These are phyloP conservation scores for Termitomyces sp. DNA, from an alignment of 768 basidiomycete genomes.

Conservation along the genomic window DNA sequence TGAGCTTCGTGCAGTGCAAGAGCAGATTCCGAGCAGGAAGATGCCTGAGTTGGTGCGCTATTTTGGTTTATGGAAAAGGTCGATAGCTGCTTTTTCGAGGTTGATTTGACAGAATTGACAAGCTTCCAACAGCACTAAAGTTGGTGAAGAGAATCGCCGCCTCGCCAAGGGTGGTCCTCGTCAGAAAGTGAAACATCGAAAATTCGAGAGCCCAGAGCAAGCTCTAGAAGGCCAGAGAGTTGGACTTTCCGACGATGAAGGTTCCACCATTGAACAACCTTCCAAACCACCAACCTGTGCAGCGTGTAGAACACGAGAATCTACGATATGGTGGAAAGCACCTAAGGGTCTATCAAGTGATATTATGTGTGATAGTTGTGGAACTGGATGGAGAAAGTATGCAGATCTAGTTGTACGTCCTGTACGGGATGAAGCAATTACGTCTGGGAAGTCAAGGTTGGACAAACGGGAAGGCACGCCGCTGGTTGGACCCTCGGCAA, in stretches of 20 bases:
- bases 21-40: slow-evolving; percentile 65
- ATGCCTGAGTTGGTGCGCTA: slow-evolving; percentile 79
- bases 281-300: slow-evolving; percentile 65
- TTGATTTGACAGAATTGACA: neutral
- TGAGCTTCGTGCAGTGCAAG: slow-evolving; percentile 73
- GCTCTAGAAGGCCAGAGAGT: slow-evolving; percentile 41
- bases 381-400: slow-evolving; percentile 89
- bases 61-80: slow-evolving; percentile 89
- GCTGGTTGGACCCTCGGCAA: slow-evolving; percentile 37
- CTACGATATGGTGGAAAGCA: slow-evolving; percentile 85
- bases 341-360: slow-evolving; percentile 77
- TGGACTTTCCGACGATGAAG: slow-evolving; percentile 66
- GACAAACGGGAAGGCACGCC: slow-evolving; percentile 66
- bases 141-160: slow-evolving; percentile 63
- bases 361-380: slow-evolving; percentile 82
- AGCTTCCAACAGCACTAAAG: slow-evolving; percentile 42
- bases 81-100: neutral
- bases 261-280: slow-evolving; percentile 60
- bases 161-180: slow-evolving; percentile 37
- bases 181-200: slow-evolving; percentile 27
- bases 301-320: slow-evolving; percentile 80
- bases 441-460: slow-evolving; percentile 45
- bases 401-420: slow-evolving; percentile 80
- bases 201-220: slow-evolving; percentile 34
- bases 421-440: slow-evolving; percentile 58